A percentile compares a stretch with the other conserved stretches of the same genome.
Conservation (phyloP, 2,329 filamentous ascomycete species). For the Epichloe amarillans region DNA sequence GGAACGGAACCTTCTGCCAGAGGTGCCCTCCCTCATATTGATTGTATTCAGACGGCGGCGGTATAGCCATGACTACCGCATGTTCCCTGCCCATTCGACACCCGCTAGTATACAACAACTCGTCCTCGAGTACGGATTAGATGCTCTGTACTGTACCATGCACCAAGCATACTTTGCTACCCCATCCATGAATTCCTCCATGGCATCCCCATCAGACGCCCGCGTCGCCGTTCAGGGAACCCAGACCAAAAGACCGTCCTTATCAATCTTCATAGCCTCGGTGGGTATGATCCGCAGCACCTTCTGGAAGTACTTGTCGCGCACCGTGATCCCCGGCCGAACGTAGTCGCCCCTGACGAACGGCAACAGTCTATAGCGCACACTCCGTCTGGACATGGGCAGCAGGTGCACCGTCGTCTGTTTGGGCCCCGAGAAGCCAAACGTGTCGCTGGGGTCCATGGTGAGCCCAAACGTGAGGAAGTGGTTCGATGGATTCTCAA, state of each 20-base stretch:
- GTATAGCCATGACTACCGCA: too few relatives aligned
- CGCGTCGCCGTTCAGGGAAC: constrained; percentile 26
- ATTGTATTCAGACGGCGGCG: too few relatives aligned
- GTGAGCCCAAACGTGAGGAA: constrained; percentile 84
- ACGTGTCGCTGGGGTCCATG: constrained; percentile 87
- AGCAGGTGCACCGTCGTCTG: constrained; percentile 66
- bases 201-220: constrained; percentile 3
- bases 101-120: too few relatives aligned
- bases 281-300: constrained; percentile 68
- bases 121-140: too few relatives aligned
- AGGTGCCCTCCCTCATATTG: too few relatives aligned
- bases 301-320: constrained; percentile 91
- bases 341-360: constrained; percentile 55
- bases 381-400: constrained; percentile 61
- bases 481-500: constrained; percentile 91
- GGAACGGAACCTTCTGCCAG: too few relatives aligned
- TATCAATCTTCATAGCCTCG: constrained; percentile 53
- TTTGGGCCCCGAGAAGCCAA: constrained; percentile 87
- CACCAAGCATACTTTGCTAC: too few relatives aligned
- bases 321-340: constrained; percentile 58
- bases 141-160: too few relatives aligned
- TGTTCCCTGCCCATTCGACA: too few relatives aligned
- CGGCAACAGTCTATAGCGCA: constrained; percentile 65
- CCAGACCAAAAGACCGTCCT: constrained; percentile 52
- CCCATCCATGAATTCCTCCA: too few relatives aligned